These are phyloP conservation scores for Epichloe bromicola DNA, from an alignment of 2,329 filamentous ascomycete species.

Conservation along the genomic window DNA sequence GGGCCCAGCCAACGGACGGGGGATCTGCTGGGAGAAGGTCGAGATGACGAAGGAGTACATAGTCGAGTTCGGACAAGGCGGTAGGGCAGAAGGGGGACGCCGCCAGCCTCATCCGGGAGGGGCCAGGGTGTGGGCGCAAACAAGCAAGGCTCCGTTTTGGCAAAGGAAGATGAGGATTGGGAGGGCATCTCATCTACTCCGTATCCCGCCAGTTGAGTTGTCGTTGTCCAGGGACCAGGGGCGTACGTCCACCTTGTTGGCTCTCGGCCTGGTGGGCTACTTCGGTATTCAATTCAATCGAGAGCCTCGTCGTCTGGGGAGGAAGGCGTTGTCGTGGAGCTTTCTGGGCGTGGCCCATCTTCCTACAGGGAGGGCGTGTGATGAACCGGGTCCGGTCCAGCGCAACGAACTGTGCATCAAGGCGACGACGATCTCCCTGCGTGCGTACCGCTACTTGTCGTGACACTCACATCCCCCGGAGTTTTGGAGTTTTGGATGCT, in stretches of 20 bases:
- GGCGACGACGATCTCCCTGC: not conserved
- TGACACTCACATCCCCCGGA: not conserved
- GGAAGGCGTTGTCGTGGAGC: not conserved
- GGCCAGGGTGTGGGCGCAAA: slow-evolving; percentile 1
- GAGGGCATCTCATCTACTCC: not conserved
- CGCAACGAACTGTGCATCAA: not conserved
- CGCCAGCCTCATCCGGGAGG: slow-evolving; percentile 10
- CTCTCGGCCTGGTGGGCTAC: slow-evolving; percentile 4
- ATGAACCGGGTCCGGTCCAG: not conserved
- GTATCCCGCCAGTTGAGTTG: not conserved
- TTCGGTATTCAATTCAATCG: slow-evolving; percentile 8
- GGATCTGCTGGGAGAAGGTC: slow-evolving; percentile 6
- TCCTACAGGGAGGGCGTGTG: not conserved
- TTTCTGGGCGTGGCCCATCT: not conserved
- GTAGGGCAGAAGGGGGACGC: slow-evolving; percentile 4
- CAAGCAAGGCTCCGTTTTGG: not conserved
- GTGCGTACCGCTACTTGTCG: not conserved
- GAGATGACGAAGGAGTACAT: not conserved
- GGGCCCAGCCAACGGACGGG: slow-evolving; percentile 6
- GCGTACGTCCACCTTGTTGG: slow-evolving; percentile 3
- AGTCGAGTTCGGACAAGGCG: slow-evolving; percentile 3
- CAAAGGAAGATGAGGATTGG: not conserved
- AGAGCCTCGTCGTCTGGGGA: slow-evolving; percentile 1
- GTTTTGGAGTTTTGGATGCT: not conserved
- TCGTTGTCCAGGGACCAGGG: not conserved